Evolutionary conservation across 2,329 filamentous ascomycete genomes (phyloP).

Genomic region (Chalaropsis ovoidea): DNA sequence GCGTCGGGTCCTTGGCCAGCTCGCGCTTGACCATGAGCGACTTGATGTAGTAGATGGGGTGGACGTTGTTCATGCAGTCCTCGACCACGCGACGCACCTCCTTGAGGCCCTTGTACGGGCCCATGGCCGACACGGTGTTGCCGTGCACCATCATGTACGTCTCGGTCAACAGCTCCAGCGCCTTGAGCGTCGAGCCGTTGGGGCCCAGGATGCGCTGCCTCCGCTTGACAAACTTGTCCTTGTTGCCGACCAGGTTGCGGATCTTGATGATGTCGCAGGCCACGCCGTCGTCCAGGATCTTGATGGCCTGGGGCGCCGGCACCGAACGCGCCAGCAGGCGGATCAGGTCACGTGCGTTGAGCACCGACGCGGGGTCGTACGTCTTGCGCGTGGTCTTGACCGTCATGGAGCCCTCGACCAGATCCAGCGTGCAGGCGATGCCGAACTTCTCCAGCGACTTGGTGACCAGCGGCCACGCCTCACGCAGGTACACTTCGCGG

Average conservation of each 20-base stretch:
- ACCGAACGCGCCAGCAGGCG: slow-evolving; percentile 86
- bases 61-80: slow-evolving; percentile 94
- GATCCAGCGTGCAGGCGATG: slow-evolving; percentile 82
- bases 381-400: slow-evolving; percentile 91
- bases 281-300: slow-evolving; percentile 84
- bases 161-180: slow-evolving; percentile 79
- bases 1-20: slow-evolving; percentile 75
- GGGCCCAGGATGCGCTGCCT: slow-evolving; percentile 87
- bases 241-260: slow-evolving; percentile 77
- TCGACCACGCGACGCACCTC: slow-evolving; percentile 81
- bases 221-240: slow-evolving; percentile 90
- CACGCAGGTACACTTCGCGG: slow-evolving; percentile 83
- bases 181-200: slow-evolving; percentile 84
- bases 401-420: slow-evolving; percentile 93
- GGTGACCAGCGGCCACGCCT: slow-evolving; percentile 87
- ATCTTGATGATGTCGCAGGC: slow-evolving; percentile 97
- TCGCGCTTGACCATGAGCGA: slow-evolving; percentile 90
- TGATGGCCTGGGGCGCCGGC: slow-evolving; percentile 83
- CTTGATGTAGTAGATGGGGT: slow-evolving; percentile 73
- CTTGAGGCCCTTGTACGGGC: slow-evolving; percentile 84
- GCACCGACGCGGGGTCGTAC: slow-evolving; percentile 80
- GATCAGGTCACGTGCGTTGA: slow-evolving; percentile 89
- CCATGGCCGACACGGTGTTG: slow-evolving; percentile 89
- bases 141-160: slow-evolving; percentile 94
- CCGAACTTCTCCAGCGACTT: slow-evolving; percentile 75